phyloP scores from a whole-genome alignment of 2,329 filamentous ascomycete genomes.

The Alternaria sp. region DNA sequence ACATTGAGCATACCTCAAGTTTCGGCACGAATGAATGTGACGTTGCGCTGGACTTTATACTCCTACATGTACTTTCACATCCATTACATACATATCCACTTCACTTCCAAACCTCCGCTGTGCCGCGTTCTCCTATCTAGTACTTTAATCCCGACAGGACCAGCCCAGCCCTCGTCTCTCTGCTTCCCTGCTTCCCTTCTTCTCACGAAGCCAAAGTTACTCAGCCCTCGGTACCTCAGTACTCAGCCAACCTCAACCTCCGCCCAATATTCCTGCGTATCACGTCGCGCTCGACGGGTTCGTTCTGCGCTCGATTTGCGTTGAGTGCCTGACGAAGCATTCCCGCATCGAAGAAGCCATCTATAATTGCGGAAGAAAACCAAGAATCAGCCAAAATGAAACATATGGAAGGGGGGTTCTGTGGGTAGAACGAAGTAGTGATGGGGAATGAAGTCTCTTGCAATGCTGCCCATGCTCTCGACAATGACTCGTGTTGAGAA shows the following conservation, averaged over 20 bases:
- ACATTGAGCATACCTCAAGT: too few species aligned
- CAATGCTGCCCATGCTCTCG: not conserved
- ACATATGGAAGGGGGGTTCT: not conserved
- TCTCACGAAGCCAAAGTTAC: not conserved
- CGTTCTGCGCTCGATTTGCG: slow-evolving; percentile 62
- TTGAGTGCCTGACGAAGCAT: slow-evolving; percentile 92
- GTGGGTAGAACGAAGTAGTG: not conserved
- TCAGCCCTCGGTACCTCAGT: slow-evolving; percentile 52
- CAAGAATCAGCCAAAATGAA: slow-evolving; percentile 39
- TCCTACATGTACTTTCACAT: too few species aligned
- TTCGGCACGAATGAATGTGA: too few species aligned
- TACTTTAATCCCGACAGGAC: too few species aligned
- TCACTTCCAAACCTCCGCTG: too few species aligned
- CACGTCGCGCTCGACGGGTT: slow-evolving; percentile 65
- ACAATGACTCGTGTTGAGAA: not conserved
- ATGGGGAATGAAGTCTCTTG: slow-evolving; percentile 8
- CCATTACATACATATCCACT: too few species aligned
- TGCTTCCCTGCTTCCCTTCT: not conserved
- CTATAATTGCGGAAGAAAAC: slow-evolving; percentile 57
- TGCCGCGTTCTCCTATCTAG: too few species aligned
- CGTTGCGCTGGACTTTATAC: too few species aligned
- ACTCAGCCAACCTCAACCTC: slow-evolving; percentile 75
- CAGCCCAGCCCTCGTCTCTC: not conserved
- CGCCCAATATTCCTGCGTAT: slow-evolving; percentile 75
- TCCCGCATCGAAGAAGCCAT: slow-evolving; percentile 96